A percentile compares a stretch with the other conserved stretches of the same genome.
Evolutionary conservation across 352 stramenopile species (phyloP).

Genomic region (Globisporangium radiosum): DNA sequence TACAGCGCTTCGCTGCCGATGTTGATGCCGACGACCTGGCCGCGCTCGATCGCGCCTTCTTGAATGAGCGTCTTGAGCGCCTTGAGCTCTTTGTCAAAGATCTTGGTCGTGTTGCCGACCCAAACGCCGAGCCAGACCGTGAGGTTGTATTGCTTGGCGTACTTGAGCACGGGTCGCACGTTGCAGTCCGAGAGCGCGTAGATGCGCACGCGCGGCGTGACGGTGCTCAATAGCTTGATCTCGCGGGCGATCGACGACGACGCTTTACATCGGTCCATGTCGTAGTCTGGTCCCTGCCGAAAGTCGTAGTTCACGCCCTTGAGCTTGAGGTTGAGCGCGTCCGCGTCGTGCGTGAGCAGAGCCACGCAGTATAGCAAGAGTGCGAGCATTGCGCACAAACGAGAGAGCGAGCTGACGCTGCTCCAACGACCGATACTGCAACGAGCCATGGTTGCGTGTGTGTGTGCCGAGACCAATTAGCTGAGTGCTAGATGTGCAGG

Average conservation of each 20-base stretch:
- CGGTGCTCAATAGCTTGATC: slow-evolving; percentile 27
- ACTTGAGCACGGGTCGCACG: slow-evolving; percentile 27
- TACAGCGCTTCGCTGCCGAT: slow-evolving; percentile 70
- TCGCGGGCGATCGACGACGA: slow-evolving; percentile 30
- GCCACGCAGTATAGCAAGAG: not conserved
- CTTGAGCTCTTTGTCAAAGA: slow-evolving; percentile 41
- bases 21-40: slow-evolving; percentile 38
- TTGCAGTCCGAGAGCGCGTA: slow-evolving; percentile 62
- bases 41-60: slow-evolving; percentile 21
- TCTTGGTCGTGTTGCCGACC: slow-evolving; percentile 27
- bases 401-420: not conserved
- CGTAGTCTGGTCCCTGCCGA: slow-evolving; percentile 46
- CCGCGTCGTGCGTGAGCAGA: not conserved
- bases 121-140: slow-evolving; percentile 58
- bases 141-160: slow-evolving; percentile 36
- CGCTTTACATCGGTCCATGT: slow-evolving; percentile 43
- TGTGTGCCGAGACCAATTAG: too few species aligned
- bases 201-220: slow-evolving; percentile 43
- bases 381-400: not conserved
- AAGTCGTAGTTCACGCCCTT: slow-evolving; percentile 70
- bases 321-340: slow-evolving; percentile 15
- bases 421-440: too few species aligned
- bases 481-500: too few species aligned
- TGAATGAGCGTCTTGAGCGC: slow-evolving; percentile 28
- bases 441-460: not conserved